Evolutionary conservation across 202 grass and related monocot genomes (phyloP).

Genomic region (Bolboschoenoplectus hybrid): DNA sequence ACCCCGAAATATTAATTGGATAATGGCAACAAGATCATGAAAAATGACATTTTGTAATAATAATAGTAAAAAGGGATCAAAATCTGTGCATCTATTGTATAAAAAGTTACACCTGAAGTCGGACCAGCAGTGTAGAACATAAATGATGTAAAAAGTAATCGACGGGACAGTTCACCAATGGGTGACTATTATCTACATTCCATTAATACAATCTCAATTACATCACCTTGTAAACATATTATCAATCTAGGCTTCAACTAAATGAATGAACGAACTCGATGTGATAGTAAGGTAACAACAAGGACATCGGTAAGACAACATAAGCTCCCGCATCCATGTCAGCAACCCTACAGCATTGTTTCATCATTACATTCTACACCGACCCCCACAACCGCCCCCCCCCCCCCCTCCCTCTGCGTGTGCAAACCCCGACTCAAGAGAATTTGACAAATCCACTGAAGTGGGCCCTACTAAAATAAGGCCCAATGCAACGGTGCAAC

Average conservation of each 20-base stretch:
- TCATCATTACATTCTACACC: not conserved
- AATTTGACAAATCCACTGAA: conserved; percentile 42
- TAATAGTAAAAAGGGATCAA: not conserved
- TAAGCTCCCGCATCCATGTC: conserved; percentile 9
- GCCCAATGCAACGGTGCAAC: conserved; percentile 40
- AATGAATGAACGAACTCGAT: conserved; percentile 40
- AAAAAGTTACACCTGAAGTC: not conserved
- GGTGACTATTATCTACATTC: conserved; percentile 40
- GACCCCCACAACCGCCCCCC: not conserved
- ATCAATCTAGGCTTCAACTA: conserved; percentile 33
- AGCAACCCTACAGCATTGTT: conserved; percentile 19
- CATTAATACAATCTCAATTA: conserved; percentile 16
- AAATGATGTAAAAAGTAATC: conserved; percentile 12
- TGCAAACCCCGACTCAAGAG: conserved; percentile 31
- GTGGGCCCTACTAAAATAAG: conserved; percentile 49
- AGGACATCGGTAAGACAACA: conserved; percentile 20
- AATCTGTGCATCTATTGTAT: conserved; percentile 6
- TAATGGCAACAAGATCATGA: not conserved
- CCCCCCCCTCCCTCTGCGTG: not conserved
- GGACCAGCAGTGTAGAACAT: not conserved
- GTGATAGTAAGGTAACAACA: not conserved
- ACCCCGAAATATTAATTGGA: not conserved
- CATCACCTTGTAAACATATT: conserved; percentile 21
- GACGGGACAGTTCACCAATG: not conserved
- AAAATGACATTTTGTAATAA: not conserved